These are phyloP conservation scores for Mimosa pudica DNA, from an alignment of 306 rosid genomes.

Conservation along the genomic window DNA sequence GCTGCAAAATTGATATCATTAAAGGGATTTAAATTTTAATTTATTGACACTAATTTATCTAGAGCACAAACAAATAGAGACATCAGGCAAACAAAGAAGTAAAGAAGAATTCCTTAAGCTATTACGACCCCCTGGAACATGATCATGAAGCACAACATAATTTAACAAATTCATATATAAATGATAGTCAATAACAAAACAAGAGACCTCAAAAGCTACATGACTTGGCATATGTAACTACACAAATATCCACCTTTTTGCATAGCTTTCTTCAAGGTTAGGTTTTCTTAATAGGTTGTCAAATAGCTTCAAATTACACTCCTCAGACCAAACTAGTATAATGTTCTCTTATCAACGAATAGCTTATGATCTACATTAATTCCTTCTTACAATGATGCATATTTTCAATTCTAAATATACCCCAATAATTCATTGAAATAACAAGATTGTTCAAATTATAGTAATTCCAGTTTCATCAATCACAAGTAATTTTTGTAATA, in stretches of 20 bases:
- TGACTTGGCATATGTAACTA: not conserved
- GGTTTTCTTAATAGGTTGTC: too few relatives aligned
- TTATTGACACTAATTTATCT: not conserved
- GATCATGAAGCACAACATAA: too few relatives aligned
- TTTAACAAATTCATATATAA: not conserved
- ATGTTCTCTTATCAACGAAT: not conserved
- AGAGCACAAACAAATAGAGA: not conserved
- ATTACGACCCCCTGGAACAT: not conserved
- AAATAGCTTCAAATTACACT: too few relatives aligned
- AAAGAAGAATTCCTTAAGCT: not conserved
- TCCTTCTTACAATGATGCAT: not conserved
- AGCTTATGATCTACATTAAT: not conserved
- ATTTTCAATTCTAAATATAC: too few relatives aligned
- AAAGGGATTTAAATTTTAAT: not conserved
- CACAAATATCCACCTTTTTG: not conserved
- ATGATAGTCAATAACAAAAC: not conserved
- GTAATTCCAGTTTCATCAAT: not conserved
- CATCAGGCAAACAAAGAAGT: not conserved
- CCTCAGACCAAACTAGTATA: too few relatives aligned
- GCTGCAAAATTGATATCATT: not conserved
- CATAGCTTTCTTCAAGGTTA: not conserved
- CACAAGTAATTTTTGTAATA: not conserved
- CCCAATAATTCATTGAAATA: not conserved
- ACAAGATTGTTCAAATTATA: not conserved
- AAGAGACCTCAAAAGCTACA: not conserved